phyloP scores from a whole-genome alignment of 805 yeast species.

The Cyberlindnera veronae region DNA sequence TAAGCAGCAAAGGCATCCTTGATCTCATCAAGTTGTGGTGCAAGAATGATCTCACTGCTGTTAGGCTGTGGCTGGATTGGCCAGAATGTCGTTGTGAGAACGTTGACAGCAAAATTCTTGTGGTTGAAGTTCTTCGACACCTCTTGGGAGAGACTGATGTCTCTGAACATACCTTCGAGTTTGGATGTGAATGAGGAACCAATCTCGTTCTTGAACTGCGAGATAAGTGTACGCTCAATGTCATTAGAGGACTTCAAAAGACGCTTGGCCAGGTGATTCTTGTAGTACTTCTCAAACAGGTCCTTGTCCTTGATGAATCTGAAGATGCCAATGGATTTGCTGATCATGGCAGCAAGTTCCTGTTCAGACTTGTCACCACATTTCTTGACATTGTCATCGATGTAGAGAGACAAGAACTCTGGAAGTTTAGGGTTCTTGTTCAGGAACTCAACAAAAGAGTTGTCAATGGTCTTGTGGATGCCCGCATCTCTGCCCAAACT shows the following conservation, averaged over 20 bases:
- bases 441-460: conserved; percentile 59
- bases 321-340: conserved; percentile 58
- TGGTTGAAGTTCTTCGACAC: conserved; percentile 39
- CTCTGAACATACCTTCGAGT: conserved; percentile 84
- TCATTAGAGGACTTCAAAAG: conserved; percentile 54
- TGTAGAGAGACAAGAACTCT: conserved; percentile 53
- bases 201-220: conserved; percentile 67
- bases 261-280: conserved; percentile 82
- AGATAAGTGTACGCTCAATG: conserved; percentile 64
- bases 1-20: conserved; percentile 46
- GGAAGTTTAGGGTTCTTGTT: conserved; percentile 46
- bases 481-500: conserved; percentile 44
- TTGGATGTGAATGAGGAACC: conserved; percentile 78
- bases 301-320: conserved; percentile 77
- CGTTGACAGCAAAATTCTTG: conserved; percentile 43
- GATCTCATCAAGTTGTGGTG: conserved; percentile 41
- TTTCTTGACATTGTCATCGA: conserved; percentile 55
- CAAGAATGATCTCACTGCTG: conserved; percentile 35
- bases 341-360: conserved; percentile 43
- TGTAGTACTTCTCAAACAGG: conserved; percentile 78
- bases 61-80: conserved; percentile 45
- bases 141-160: conserved; percentile 58
- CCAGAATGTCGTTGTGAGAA: conserved; percentile 65
- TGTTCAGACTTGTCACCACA: conserved; percentile 45
- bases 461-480: conserved; percentile 52